Conservation (phyloP, 345 rosid species). For the Eucalyptus globulus region DNA sequence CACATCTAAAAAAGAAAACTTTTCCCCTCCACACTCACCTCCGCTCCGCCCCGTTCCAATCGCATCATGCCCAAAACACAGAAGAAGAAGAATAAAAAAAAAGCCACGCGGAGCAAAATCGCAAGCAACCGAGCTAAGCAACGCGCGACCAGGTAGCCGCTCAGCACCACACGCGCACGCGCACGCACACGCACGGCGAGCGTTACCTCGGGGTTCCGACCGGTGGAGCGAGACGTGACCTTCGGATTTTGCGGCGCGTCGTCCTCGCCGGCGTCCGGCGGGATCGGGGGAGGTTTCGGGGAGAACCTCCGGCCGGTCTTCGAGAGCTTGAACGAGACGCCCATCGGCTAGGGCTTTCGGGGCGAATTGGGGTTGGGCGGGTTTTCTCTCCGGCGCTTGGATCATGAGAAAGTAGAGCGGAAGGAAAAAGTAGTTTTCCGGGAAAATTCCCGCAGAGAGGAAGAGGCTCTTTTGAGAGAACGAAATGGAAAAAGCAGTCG, state of each 20-base stretch:
- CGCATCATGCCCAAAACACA: not conserved
- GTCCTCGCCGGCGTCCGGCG: slow-evolving; percentile 7
- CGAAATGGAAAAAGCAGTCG: not conserved
- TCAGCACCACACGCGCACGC: not conserved
- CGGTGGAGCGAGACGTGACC: slow-evolving; percentile 4
- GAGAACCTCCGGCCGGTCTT: slow-evolving; percentile 8
- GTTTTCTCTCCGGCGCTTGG: not conserved
- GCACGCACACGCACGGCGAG: not conserved
- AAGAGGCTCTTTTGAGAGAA: not conserved
- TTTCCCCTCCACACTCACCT: not conserved
- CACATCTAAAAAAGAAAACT: not conserved
- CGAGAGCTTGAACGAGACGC: slow-evolving; percentile 8
- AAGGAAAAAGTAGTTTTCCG: not conserved
- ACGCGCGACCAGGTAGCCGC: not conserved
- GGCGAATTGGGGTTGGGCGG: not conserved
- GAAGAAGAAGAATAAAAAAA: not conserved
- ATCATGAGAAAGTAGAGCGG: not conserved
- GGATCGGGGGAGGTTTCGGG: slow-evolving; percentile 28
- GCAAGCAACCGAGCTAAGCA: not conserved
- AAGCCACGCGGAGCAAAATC: not conserved
- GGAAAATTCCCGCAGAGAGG: not conserved
- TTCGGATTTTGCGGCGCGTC: slow-evolving; percentile 23
- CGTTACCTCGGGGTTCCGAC: slow-evolving; percentile 9
- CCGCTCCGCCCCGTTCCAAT: not conserved
- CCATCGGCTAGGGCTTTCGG: not conserved